Percentiles rank a stretch among this genome's conserved stretches.
Conservation (phyloP, 2,329 filamentous ascomycete species). For the Metarhizium guizhouense region DNA sequence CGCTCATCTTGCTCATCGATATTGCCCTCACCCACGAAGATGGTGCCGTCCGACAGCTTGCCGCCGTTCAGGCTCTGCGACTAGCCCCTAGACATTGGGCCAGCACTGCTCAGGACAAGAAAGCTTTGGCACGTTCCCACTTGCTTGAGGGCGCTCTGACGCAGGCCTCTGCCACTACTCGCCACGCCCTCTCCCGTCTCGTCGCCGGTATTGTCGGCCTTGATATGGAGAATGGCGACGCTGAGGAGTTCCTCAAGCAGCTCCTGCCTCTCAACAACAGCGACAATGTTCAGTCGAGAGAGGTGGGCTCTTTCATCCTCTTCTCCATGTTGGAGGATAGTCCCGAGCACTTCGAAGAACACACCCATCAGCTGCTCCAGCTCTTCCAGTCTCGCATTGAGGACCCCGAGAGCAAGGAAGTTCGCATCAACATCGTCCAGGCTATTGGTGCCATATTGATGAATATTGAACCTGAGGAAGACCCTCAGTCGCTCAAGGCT, state of each 20-base stretch:
- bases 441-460: conserved; percentile 82
- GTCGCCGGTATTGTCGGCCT: conserved; percentile 78
- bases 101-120: conserved; percentile 63
- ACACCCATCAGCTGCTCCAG: conserved; percentile 69
- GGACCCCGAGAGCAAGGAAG: conserved; percentile 83
- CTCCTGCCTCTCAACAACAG: conserved; percentile 74
- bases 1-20: conserved; percentile 78
- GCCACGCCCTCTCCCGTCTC: conserved; percentile 81
- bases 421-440: conserved; percentile 89
- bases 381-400: conserved; percentile 82
- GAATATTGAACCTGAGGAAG: conserved; percentile 81
- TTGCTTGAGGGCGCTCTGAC: conserved; percentile 76
- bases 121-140: conserved; percentile 70
- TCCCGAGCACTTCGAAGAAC: conserved; percentile 74
- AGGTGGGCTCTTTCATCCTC: conserved; percentile 87
- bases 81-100: conserved; percentile 83
- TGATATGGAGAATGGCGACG: conserved; percentile 66
- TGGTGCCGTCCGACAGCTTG: conserved; percentile 72
- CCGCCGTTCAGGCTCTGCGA: conserved; percentile 80
- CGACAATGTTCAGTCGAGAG: conserved; percentile 67
- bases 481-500: conserved; percentile 59
- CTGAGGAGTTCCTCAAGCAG: conserved; percentile 72
- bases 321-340: conserved; percentile 86
- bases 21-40: conserved; percentile 73
- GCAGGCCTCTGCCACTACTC: conserved; percentile 66